Evolutionary conservation across 202 grass and related monocot genomes (phyloP).

Genomic region (Zoysia matrella): DNA sequence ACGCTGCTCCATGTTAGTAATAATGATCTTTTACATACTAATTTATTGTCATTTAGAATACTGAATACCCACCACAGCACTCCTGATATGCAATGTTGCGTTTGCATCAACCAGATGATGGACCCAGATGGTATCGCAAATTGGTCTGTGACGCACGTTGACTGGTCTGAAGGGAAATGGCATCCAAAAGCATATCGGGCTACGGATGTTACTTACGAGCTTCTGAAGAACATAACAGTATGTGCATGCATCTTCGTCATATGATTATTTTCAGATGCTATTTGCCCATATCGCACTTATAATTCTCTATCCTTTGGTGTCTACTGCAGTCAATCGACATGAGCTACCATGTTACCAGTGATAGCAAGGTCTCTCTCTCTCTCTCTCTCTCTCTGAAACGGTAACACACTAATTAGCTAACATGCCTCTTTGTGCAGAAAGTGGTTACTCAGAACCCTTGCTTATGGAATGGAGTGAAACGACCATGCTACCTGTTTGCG

Average conservation of each 20-base stretch:
- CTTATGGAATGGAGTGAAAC: too few species aligned
- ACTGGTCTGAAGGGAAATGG: not conserved
- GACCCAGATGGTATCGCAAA: constrained; percentile 72
- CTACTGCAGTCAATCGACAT: constrained; percentile 66
- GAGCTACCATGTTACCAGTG: constrained; percentile 74
- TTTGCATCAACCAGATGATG: constrained; percentile 60
- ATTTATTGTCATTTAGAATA: constrained; percentile 23
- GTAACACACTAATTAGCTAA: not conserved
- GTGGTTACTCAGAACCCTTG: constrained; percentile 28
- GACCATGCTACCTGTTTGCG: constrained; percentile 72
- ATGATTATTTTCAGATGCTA: not conserved
- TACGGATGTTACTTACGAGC: constrained; percentile 60
- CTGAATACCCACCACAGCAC: not conserved
- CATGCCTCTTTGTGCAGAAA: constrained; percentile 50
- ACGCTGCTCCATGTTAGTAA: constrained; percentile 68
- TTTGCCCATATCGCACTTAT: constrained; percentile 17
- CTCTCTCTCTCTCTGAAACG: not conserved
- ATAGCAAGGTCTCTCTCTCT: constrained; percentile 46
- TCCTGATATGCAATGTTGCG: constrained; percentile 27
- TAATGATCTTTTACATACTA: not conserved
- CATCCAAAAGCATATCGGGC: constrained; percentile 56
- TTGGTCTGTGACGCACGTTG: constrained; percentile 83
- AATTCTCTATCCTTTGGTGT: constrained; percentile 29
- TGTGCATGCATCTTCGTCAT: constrained; percentile 31
- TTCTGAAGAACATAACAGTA: constrained; percentile 75